Conservation (phyloP, 2,329 filamentous ascomycete species). For the Fusarium beomiforme region DNA sequence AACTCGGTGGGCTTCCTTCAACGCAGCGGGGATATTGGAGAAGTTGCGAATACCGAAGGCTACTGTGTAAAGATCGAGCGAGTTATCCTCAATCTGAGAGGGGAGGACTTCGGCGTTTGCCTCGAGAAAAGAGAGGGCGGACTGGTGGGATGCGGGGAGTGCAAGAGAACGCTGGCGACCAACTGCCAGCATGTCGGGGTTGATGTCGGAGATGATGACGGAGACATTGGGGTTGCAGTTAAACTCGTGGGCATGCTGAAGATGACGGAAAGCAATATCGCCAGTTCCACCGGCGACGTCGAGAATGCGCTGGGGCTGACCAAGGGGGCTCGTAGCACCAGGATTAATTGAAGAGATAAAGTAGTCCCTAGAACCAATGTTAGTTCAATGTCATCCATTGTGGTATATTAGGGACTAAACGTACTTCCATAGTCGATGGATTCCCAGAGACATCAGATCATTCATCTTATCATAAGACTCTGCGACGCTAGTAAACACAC, state of each 20-base stretch:
- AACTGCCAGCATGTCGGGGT: slow-evolving; percentile 91
- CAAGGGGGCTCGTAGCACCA: slow-evolving; percentile 63
- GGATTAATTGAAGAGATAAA: slow-evolving; percentile 94
- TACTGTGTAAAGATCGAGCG: slow-evolving; percentile 95
- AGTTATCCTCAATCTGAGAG: slow-evolving; percentile 69
- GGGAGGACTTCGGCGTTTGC: slow-evolving; percentile 87
- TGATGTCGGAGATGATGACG: slow-evolving; percentile 96
- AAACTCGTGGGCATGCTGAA: slow-evolving; percentile 88
- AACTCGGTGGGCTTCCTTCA: slow-evolving; percentile 86
- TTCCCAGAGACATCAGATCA: slow-evolving; percentile 97
- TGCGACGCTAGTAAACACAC: slow-evolving; percentile 94
- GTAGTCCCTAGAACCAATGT: slow-evolving; percentile 69
- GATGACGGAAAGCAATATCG: slow-evolving; percentile 96
- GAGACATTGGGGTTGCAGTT: slow-evolving; percentile 76
- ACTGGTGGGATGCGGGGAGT: slow-evolving; percentile 64
- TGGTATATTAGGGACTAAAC: slow-evolving; percentile 36
- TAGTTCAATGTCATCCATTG: slow-evolving; percentile 1
- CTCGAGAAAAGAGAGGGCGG: slow-evolving; percentile 78
- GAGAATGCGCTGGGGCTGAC: slow-evolving; percentile 75
- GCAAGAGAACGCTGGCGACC: slow-evolving; percentile 79
- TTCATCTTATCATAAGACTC: slow-evolving; percentile 98
- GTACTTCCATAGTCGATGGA: slow-evolving; percentile 93
- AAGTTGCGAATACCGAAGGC: slow-evolving; percentile 98
- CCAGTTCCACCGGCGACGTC: slow-evolving; percentile 97
- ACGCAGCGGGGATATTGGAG: slow-evolving; percentile 85